A percentile compares a stretch with the other conserved stretches of the same genome.
phyloP scores from a whole-genome alignment of 305 asterid species.

The Salvia sclarea region DNA sequence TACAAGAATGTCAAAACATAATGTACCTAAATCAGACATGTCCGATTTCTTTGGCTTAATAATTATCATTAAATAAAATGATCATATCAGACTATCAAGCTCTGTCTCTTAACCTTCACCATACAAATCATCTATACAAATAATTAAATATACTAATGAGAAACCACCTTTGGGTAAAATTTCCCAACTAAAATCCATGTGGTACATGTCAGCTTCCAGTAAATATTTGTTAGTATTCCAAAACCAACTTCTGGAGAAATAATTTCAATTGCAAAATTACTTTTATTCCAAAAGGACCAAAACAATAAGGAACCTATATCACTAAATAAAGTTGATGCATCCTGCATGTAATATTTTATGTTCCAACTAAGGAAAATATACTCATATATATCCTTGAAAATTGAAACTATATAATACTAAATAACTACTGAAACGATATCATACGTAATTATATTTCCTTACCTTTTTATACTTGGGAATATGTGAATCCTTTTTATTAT shows the following conservation, averaged over 20 bases:
- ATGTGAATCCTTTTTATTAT: too few species aligned
- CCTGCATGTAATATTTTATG: too few species aligned
- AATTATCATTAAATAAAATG: neutral
- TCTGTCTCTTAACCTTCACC: neutral
- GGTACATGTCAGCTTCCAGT: neutral
- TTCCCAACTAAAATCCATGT: neutral
- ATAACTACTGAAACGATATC: too few species aligned
- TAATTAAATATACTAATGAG: neutral
- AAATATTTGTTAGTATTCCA: neutral
- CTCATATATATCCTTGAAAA: too few species aligned
- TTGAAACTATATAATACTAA: too few species aligned
- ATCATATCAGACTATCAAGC: neutral
- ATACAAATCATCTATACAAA: neutral
- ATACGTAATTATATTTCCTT: too few species aligned
- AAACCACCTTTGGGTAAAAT: neutral
- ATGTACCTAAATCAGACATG: conserved; percentile 25
- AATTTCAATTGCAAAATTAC: neutral
- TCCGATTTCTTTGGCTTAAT: conserved; percentile 9
- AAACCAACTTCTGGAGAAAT: neutral
- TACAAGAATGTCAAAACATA: conserved; percentile 31
- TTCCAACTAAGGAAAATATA: too few species aligned
- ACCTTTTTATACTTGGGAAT: too few species aligned
- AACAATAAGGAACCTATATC: neutral
- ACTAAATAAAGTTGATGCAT: too few species aligned
- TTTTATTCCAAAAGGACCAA: neutral